These are phyloP conservation scores for Rickenella mellea DNA, from an alignment of 768 basidiomycete species.

Conservation along the genomic window DNA sequence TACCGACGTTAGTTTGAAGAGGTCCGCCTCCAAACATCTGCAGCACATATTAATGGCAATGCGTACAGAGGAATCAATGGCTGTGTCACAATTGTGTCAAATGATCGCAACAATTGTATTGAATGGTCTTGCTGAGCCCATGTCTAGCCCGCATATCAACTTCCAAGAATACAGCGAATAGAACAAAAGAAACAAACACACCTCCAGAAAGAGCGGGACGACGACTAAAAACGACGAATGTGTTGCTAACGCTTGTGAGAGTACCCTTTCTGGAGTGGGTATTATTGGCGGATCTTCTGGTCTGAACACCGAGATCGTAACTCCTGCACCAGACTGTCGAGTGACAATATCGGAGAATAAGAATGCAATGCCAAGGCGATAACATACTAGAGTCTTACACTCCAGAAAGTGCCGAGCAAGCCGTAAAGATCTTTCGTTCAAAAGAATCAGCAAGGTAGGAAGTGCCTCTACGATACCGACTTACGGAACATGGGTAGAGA, in stretches of 20 bases:
- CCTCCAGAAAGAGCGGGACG: slow-evolving; percentile 25
- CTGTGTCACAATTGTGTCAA: slow-evolving; percentile 13
- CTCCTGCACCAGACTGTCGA: slow-evolving; percentile 8
- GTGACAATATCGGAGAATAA: slow-evolving; percentile 5
- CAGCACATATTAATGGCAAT: not conserved
- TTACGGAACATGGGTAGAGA: slow-evolving; percentile 16
- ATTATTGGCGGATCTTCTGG: slow-evolving; percentile 13
- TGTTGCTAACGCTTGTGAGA: too few relatives aligned
- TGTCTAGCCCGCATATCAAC: slow-evolving; percentile 7
- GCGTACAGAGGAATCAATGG: not conserved
- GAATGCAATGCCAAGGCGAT: slow-evolving; percentile 5
- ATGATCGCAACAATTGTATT: slow-evolving; percentile 12
- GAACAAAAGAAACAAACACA: slow-evolving; percentile 1
- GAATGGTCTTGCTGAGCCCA: slow-evolving; percentile 14
- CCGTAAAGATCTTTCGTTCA: slow-evolving; percentile 4
- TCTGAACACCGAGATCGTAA: slow-evolving; percentile 11
- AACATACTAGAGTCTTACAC: slow-evolving; percentile 1
- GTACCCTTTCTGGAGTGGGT: slow-evolving; percentile 13
- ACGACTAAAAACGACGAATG: too few relatives aligned
- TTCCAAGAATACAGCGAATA: not conserved
- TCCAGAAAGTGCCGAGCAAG: slow-evolving; percentile 3
- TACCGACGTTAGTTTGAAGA: slow-evolving; percentile 14
- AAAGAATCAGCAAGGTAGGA: not conserved
- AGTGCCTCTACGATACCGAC: not conserved
- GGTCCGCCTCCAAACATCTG: slow-evolving; percentile 23